Conservation (phyloP, 805 yeast genomes). For the Candida orba region DNA sequence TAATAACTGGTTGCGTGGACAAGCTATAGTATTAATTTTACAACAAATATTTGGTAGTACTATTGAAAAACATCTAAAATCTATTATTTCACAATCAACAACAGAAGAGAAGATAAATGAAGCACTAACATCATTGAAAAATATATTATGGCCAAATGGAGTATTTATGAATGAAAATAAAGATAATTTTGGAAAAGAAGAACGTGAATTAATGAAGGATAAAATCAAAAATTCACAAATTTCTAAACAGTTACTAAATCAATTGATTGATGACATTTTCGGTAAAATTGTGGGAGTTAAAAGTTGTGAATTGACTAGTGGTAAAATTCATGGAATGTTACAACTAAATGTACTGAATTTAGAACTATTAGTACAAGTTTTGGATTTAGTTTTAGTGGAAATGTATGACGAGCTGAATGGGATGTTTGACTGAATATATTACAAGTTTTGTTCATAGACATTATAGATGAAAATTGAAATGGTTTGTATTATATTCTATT, state of each 20-base stretch:
- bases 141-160: conserved; percentile 46
- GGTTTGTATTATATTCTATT: no score
- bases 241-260: conserved; percentile 47
- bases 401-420: conserved; percentile 19
- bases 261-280: conserved; percentile 55
- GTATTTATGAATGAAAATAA: conserved; percentile 28
- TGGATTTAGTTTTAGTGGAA: conserved; percentile 50
- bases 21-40: conserved; percentile 71
- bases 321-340: conserved; percentile 51
- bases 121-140: conserved; percentile 25
- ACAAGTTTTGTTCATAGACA: no score
- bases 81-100: conserved; percentile 32
- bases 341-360: conserved; percentile 70
- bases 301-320: conserved; percentile 57
- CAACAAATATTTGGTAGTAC: conserved; percentile 88
- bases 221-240: conserved; percentile 48
- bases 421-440: background rate
- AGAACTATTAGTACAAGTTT: conserved; percentile 49
- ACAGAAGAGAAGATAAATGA: conserved; percentile 42
- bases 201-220: conserved; percentile 42
- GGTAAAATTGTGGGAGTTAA: conserved; percentile 67
- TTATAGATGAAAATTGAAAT: no score
- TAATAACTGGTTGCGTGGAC: conserved; percentile 75
- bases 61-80: conserved; percentile 51
- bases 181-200: conserved; percentile 28